Percentiles rank a stretch among this genome's conserved stretches.
Conservation (phyloP, 805 yeast genomes). For the Candida lessepsii region DNA sequence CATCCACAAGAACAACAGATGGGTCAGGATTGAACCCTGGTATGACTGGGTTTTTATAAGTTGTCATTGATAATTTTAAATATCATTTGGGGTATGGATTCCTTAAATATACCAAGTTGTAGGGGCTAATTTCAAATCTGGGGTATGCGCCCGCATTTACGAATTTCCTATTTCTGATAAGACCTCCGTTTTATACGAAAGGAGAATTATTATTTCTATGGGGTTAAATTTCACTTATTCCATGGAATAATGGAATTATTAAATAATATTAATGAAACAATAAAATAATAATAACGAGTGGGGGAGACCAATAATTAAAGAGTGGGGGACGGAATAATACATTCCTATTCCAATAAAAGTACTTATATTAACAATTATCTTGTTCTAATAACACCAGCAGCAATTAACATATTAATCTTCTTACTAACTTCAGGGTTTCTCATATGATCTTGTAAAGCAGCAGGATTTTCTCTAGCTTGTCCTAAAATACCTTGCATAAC, state of each 20-base stretch:
- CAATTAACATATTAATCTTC: constrained; percentile 85
- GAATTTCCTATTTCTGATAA: neutral
- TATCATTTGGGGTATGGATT: neutral
- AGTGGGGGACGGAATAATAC: no score
- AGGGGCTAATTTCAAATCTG: neutral
- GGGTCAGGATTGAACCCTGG: constrained; percentile 10
- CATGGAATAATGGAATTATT: no score
- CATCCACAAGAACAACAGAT: constrained; percentile 8
- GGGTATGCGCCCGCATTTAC: constrained; percentile 5
- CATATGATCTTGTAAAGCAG: constrained; percentile 97
- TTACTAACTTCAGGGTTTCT: constrained; percentile 88
- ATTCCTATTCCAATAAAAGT: no score
- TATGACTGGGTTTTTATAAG: constrained; percentile 7
- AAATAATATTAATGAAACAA: no score
- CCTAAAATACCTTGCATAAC: constrained; percentile 92
- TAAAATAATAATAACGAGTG: no score
- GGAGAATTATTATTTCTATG: no score
- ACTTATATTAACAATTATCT: constrained; percentile 42
- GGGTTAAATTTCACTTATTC: no score
- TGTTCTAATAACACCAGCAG: constrained; percentile 95
- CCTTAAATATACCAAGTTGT: no score
- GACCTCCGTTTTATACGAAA: neutral
- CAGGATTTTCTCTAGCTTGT: constrained; percentile 94
- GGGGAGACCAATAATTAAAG: no score
- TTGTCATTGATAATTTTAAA: neutral